Evolutionary conservation across 108 stramenopile species (phyloP).

Genomic region (Ochromonas danica): DNA sequence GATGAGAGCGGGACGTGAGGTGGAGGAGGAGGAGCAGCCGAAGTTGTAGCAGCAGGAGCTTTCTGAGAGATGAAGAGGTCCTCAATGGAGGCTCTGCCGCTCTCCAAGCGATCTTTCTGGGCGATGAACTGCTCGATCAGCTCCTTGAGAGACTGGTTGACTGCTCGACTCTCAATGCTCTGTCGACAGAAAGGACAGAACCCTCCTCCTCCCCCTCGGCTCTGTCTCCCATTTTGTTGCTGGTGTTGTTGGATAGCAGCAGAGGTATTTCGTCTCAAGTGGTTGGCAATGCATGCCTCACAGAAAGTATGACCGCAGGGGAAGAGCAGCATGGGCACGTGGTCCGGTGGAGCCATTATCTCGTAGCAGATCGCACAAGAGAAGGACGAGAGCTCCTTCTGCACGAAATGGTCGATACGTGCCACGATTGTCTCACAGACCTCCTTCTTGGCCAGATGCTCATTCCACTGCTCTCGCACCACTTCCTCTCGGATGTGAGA

Average conservation of each 20-base stretch:
- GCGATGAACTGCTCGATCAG: background rate
- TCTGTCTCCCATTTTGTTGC: no score
- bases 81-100: no score
- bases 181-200: background rate
- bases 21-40: no score
- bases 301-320: constrained; percentile 48
- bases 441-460: background rate
- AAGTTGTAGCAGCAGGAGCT: no score
- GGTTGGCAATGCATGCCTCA: background rate
- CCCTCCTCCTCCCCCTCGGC: no score
- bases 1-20: no score
- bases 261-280: background rate
- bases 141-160: constrained; percentile 9
- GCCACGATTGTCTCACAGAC: background rate
- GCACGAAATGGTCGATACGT: background rate
- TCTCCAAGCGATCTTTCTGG: no score
- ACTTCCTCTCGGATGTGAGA: background rate
- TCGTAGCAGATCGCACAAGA: constrained; percentile 40
- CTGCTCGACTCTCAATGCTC: background rate
- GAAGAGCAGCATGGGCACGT: constrained; percentile 36
- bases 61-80: no score
- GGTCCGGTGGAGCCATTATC: constrained; percentile 36
- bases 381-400: constrained; percentile 16
- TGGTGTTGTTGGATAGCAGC: no score
- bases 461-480: background rate